Base-by-base conservation (phyloP, 108 stramenopile species). In the Cyclotella cryptica region DNA sequence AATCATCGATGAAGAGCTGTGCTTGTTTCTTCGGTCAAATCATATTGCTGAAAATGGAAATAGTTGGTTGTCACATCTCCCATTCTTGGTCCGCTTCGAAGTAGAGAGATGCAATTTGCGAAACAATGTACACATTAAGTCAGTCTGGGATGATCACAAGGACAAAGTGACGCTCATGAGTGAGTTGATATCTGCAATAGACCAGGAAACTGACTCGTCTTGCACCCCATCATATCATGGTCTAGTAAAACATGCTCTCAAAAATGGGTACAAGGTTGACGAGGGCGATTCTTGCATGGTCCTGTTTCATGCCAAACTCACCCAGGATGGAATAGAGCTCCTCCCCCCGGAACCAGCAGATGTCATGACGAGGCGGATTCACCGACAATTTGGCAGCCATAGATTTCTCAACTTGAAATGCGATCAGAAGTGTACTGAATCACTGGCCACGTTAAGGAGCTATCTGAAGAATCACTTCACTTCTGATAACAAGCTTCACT, bases 311-410 rank as follows among this genome's bases (percentile, higher is more conserved):
- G 68, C 68, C 9, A 69, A 69, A 19, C 49, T 69, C 47, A 35
- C 51, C 24, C 8, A 30, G 14, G 19, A 54, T n/a, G 68, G 68
- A 40, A 29, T 69, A 53, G 68, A 69, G 52, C 68, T 69, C 18
- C 68, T 69, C 10, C 7, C 51, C 6, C 68, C 68, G 3, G 35
- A 69, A 27, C 29, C 28, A 18, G 68, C 30, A 19, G 52, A 39
- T 18, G 26, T 54, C 30, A 39, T 28, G 49, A 69, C 68, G 40
- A 69, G 80, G 26, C 44, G 82, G 30, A 67, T 77, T 40, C 75
- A 69, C 39, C 35, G 82, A 28, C 71, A 61, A 26, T 83, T 72
- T 55, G 75, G 82, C 24, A 65, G 69, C 24, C 62, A 83, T 28
- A 47, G 82, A 51, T 83, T 83, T 52, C 70, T 83, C 6, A 46